These are phyloP conservation scores for Serendipita sp. DNA, from an alignment of 768 basidiomycete species.

Conservation along the genomic window DNA sequence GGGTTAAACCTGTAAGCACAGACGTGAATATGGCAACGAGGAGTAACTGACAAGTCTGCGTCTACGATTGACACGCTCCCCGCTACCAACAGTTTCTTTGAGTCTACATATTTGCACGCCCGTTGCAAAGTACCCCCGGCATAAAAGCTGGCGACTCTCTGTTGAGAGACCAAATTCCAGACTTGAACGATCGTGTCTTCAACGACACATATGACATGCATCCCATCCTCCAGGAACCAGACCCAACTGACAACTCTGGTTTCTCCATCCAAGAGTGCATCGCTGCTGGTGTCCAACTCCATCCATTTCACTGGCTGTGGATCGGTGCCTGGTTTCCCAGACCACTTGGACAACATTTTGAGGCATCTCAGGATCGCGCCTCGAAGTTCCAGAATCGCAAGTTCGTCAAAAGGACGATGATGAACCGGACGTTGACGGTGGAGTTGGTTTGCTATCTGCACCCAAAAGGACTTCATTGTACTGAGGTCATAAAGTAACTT, in stretches of 20 bases:
- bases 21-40: not conserved
- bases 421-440: not conserved
- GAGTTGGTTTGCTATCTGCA: not conserved
- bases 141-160: not conserved
- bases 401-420: not conserved
- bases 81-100: not conserved
- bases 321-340: not conserved
- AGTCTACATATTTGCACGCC: not conserved
- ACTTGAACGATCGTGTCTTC: not conserved
- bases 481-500: not conserved
- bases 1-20: not conserved
- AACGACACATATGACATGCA: not conserved
- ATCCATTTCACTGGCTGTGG: not conserved
- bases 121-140: not conserved
- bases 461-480: not conserved
- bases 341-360: not conserved
- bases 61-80: not conserved
- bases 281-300: not conserved
- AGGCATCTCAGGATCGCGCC: not conserved
- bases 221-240: constrained; percentile 1
- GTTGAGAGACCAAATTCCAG: not conserved
- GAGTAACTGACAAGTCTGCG: too few relatives aligned
- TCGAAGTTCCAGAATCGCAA: not conserved
- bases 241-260: not conserved
- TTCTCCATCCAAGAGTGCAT: not conserved